These are phyloP conservation scores for Cryphonectria japonica DNA, from an alignment of 2,329 filamentous ascomycete species.

Conservation along the genomic window DNA sequence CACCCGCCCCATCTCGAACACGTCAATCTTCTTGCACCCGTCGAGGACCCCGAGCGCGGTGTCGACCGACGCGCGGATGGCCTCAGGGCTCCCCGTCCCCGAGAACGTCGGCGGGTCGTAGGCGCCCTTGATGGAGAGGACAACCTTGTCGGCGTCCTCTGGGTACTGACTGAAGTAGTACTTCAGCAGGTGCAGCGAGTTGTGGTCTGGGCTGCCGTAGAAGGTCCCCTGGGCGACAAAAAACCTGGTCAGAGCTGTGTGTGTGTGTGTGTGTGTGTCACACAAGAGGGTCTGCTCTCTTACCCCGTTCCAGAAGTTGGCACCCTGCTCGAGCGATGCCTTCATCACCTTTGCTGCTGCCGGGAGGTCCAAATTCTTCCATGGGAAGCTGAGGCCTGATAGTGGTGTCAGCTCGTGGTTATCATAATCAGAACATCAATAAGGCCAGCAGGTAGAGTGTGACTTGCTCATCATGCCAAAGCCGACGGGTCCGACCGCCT, in stretches of 20 bases:
- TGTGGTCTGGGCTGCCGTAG: conserved; percentile 55
- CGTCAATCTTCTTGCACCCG: conserved; percentile 54
- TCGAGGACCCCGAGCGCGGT: conserved; percentile 45
- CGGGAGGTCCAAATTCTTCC: conserved; percentile 12
- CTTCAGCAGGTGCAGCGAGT: conserved; percentile 57
- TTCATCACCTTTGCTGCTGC: conserved; percentile 22
- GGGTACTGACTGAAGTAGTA: conserved; percentile 60
- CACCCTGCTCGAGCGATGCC: conserved; percentile 47
- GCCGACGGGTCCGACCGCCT: conserved; percentile 26
- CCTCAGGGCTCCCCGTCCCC: conserved; percentile 50
- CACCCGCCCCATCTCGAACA: conserved; percentile 56
- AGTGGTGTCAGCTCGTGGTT: neutral
- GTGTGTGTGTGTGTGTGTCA: conserved; percentile 32
- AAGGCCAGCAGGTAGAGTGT: neutral
- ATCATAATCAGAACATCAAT: neutral
- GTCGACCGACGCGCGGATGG: conserved; percentile 60
- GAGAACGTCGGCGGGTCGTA: conserved; percentile 33
- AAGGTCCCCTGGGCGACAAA: conserved; percentile 35
- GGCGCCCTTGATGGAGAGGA: conserved; percentile 61
- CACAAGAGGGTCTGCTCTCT: neutral
- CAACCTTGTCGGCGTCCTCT: conserved; percentile 56
- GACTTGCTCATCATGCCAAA: conserved; percentile 44
- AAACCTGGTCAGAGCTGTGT: conserved; percentile 32
- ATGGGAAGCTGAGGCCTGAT: conserved; percentile 15
- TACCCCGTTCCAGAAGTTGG: conserved; percentile 62